Evolutionary conservation across 805 yeast species (phyloP), one percentile per base, ranked within the genome.

Genomic region (Maudiozyma serrabonitensis): DNA sequence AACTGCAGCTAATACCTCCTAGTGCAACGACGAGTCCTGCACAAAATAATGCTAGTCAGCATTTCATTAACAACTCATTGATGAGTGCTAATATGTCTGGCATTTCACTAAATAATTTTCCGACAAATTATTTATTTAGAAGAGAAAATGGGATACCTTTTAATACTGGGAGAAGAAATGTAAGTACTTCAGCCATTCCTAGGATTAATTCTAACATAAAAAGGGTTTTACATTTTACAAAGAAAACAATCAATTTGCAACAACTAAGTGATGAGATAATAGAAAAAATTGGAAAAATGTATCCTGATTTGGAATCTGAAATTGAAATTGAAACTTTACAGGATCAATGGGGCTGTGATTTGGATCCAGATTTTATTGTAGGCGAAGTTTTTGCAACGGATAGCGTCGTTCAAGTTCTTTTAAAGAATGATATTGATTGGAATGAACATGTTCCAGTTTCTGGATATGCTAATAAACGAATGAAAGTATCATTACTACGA

Each of bases 311-410:
- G 38, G 80, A 76, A 41, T 77, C 73, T 6, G 73, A 74, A 1
- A 61, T 84, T 23, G 69, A 70, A 12, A 75, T 86, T 41, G 67
- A 73, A 13, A 76, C 76, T 43, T 65, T 87, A 2, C 91, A 85
- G 58, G 91, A 86, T 62, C 63, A 64, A 35, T 75, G 79, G 51
- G 75, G 74, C 48, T 84, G 89, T 55, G 95, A 87, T 59, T 67
- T 86, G 50, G 95, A 87, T 62, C 89, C 89, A 0, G 95, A 84
- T 51, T 86, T 80, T 54, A 53, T 63, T 3, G 82, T 80, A 0
- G 73, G 73, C 5, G 86, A 84, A 54, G 81, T 84, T 4, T 84
- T 86, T 57, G 78, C 74, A 48, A 63, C 66, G 9, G 70, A 68
- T 50, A 75, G 71, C 50, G 63, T 72, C 4, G 73, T 79, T 9